Base-by-base conservation (phyloP, 305 asterid species). In the Fraxinus paxiana region DNA sequence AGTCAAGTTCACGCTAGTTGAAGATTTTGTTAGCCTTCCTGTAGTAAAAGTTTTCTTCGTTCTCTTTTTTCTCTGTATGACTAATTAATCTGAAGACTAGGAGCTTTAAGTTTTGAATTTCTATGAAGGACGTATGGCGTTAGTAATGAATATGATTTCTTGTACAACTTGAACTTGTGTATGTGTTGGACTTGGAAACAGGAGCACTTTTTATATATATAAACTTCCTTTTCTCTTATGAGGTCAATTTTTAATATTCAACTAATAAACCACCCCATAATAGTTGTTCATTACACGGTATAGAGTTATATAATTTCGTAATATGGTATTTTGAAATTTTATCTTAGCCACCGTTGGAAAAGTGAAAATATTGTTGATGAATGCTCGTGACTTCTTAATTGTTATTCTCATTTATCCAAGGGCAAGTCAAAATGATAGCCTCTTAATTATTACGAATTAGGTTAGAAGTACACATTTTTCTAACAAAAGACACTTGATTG, bases 341-440 rank as follows among this genome's bases (percentile, higher is more conserved):
- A 20, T 59, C 28, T 59, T 6, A 17, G 70, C 31, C 24, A 59
- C 30, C 1, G 31, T 59, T 59, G 30, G 8, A 59, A 2, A 7
- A 59, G 30, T 6, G 15, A 8, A 17, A 22, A 59, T 18, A 51
- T 6, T 18, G 28, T 6, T 18, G 24, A 59, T 9, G 8, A 59
- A 5, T 54, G 12, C 28, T 20, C 4, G 28, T 59, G 69, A 20
- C 28, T 51, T 51, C 31, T 59, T 18, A 1, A 18, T 18, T 7
- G 17, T 73, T 80, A 22, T 15, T 33, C 18, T 0, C 41, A 73
- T 34, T 73, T 59, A 2, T 33, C 8, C 31, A 22, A 59, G 38
- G 26, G 10, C 30, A 61, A 70, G 41, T 71, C 34, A 71, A 51
- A 59, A 30, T 72, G 30, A 6, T n/a, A 75, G 67, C 76, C 83